Evolutionary conservation across 140 eudicot species (phyloP).

Genomic region (Cichorium intybus): DNA sequence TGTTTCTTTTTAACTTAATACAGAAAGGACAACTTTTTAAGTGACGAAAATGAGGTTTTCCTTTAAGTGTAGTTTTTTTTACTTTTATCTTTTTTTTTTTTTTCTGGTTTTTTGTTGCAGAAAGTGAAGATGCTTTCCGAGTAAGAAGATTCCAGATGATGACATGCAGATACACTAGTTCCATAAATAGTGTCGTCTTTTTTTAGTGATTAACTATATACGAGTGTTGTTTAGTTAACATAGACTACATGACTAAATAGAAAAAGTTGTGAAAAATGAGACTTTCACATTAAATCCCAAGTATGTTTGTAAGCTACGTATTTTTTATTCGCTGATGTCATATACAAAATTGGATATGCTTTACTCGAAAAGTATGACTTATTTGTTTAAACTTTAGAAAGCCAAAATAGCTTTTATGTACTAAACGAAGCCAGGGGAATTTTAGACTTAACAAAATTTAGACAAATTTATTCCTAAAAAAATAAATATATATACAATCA

Average conservation of each 20-base stretch:
- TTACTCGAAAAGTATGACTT: too few relatives aligned
- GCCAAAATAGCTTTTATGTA: too few relatives aligned
- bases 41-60: background rate
- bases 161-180: conserved; percentile 7
- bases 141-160: conserved; percentile 39
- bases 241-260: background rate
- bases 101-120: conserved; percentile 34
- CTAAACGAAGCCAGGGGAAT: too few relatives aligned
- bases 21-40: background rate
- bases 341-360: too few relatives aligned
- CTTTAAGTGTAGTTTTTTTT: background rate
- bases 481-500: too few relatives aligned
- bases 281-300: background rate
- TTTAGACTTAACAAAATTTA: too few relatives aligned
- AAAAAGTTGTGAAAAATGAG: background rate
- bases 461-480: too few relatives aligned
- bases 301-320: too few relatives aligned
- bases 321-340: too few relatives aligned
- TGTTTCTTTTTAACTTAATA: background rate
- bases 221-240: background rate
- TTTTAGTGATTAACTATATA: background rate
- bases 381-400: too few relatives aligned
- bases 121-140: conserved; percentile 64
- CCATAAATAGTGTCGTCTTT: background rate
- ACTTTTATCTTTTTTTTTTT: background rate